phyloP scores from a whole-genome alignment of 352 stramenopile species.

The Phytophthora pinifolia region DNA sequence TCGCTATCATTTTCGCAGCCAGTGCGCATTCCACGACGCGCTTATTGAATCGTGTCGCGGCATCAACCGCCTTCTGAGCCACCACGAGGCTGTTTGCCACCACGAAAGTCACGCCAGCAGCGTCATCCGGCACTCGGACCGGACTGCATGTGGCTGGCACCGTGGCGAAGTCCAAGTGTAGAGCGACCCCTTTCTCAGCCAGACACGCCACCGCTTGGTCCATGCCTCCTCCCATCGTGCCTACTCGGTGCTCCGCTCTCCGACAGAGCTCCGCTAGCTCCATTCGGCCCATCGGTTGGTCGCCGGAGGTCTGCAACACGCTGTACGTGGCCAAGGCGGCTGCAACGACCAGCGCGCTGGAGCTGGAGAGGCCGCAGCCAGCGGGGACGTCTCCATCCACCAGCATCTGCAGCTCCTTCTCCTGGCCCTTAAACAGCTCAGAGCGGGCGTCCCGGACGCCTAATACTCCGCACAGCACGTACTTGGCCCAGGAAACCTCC shows the following conservation, averaged over 20 bases:
- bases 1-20: slow-evolving; percentile 69
- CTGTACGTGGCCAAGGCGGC: slow-evolving; percentile 43
- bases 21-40: slow-evolving; percentile 79
- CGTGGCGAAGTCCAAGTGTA: slow-evolving; percentile 61
- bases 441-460: slow-evolving; percentile 18
- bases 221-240: slow-evolving; percentile 84
- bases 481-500: slow-evolving; percentile 34
- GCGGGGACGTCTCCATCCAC: slow-evolving; percentile 71
- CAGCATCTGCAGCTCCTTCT: slow-evolving; percentile 39
- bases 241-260: slow-evolving; percentile 60
- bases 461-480: slow-evolving; percentile 40
- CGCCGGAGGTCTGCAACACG: slow-evolving; percentile 11
- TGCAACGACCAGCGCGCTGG: slow-evolving; percentile 78
- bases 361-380: slow-evolving; percentile 76
- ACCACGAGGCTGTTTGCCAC: slow-evolving; percentile 73
- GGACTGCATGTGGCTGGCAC: slow-evolving; percentile 13
- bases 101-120: slow-evolving; percentile 52
- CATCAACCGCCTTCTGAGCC: slow-evolving; percentile 76
- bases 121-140: slow-evolving; percentile 21
- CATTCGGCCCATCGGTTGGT: slow-evolving; percentile 22
- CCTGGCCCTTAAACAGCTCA: slow-evolving; percentile 13
- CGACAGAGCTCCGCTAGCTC: slow-evolving; percentile 61
- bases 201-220: slow-evolving; percentile 77
- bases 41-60: slow-evolving; percentile 69
- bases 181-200: slow-evolving; percentile 41